Conservation (phyloP, 257 asterid species). For the Fraxinus americana region DNA sequence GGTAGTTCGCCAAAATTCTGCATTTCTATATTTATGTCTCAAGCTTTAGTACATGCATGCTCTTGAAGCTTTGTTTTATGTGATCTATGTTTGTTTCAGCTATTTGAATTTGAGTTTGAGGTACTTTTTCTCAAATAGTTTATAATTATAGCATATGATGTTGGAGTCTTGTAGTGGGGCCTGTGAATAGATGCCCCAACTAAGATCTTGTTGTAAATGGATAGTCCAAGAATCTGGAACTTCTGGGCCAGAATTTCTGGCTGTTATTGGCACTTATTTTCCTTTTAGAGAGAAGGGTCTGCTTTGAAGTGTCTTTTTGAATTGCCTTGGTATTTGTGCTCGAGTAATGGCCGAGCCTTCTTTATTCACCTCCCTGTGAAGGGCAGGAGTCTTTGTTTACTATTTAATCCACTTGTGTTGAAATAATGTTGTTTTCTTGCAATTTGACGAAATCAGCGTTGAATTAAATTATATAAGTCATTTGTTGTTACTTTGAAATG, state of each 20-base stretch:
- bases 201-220: constrained; percentile 43
- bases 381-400: neutral
- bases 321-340: neutral
- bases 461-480: neutral
- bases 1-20: constrained; percentile 34
- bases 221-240: constrained; percentile 41
- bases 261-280: constrained; percentile 27
- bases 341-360: neutral
- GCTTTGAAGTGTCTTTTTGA: neutral
- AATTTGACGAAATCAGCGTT: neutral
- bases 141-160: constrained; percentile 22
- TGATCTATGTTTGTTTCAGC: constrained; percentile 30
- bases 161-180: constrained; percentile 58
- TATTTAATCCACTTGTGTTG: neutral
- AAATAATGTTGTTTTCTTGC: neutral
- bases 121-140: constrained; percentile 4
- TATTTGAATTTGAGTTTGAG: constrained; percentile 16
- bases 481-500: neutral
- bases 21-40: neutral
- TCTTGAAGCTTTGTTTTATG: constrained; percentile 20
- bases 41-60: constrained; percentile 42
- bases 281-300: constrained; percentile 17
- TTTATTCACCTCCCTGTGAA: neutral
- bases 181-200: constrained; percentile 49
- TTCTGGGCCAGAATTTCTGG: constrained; percentile 16